Percentiles rank a stretch among this genome's conserved stretches.
Conservation (phyloP, 2,329 filamentous ascomycete species). For the Fusarium sp. region DNA sequence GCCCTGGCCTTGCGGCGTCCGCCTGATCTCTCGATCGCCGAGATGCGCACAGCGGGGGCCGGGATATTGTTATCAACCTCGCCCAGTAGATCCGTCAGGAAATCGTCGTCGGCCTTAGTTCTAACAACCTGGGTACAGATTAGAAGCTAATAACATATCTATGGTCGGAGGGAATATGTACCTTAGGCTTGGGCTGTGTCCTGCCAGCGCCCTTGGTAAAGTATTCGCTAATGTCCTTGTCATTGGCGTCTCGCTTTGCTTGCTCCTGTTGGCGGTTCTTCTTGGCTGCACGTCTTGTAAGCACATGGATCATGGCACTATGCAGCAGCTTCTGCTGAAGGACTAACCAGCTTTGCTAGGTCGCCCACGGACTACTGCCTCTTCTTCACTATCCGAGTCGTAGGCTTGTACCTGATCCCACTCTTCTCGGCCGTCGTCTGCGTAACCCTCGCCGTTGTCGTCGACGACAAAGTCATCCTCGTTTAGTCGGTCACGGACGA, state of each 20-base stretch:
- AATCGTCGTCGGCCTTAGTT: slow-evolving; percentile 89
- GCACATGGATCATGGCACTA: neutral
- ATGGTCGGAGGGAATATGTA: slow-evolving; percentile 49
- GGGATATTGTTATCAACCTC: slow-evolving; percentile 85
- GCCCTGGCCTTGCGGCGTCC: slow-evolving; percentile 83
- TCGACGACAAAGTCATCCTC: slow-evolving; percentile 98
- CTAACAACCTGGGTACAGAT: slow-evolving; percentile 69
- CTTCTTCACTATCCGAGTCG: slow-evolving; percentile 78
- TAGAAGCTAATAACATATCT: no score
- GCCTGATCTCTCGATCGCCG: slow-evolving; percentile 76
- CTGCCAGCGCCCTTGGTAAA: slow-evolving; percentile 78
- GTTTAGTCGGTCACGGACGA: slow-evolving; percentile 88
- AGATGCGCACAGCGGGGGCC: slow-evolving; percentile 64
- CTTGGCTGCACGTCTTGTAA: slow-evolving; percentile 69
- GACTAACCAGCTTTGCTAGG: slow-evolving; percentile 64
- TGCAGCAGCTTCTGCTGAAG: neutral
- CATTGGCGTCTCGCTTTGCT: slow-evolving; percentile 85
- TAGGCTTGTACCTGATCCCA: slow-evolving; percentile 81
- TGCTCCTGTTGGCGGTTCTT: slow-evolving; percentile 89
- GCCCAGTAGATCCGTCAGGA: slow-evolving; percentile 84
- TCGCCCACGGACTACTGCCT: slow-evolving; percentile 56
- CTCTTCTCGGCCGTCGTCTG: slow-evolving; percentile 95
- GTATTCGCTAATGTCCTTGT: slow-evolving; percentile 93
- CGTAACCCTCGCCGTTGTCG: slow-evolving; percentile 97
- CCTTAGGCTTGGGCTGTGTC: slow-evolving; percentile 83